Evolutionary conservation across 306 rosid genomes (phyloP).

Genomic region (Astragalus glycyphyllos): DNA sequence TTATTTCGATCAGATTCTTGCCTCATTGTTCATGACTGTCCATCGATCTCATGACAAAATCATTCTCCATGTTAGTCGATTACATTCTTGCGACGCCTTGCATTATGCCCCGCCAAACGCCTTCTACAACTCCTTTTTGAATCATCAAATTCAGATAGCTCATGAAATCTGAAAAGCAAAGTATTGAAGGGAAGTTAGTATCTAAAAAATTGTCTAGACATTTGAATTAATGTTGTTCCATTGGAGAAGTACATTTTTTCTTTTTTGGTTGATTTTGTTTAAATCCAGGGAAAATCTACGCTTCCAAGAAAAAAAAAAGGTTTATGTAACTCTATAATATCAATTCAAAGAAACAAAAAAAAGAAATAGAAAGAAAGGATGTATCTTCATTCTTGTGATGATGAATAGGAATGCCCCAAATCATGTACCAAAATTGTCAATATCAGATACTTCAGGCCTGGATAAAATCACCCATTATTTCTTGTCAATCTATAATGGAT

Average conservation of each 20-base stretch:
- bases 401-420: background rate
- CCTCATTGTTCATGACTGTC: slow-evolving; percentile 32
- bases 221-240: background rate
- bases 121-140: slow-evolving; percentile 82
- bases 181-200: slow-evolving; percentile 26
- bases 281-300: no score
- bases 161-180: slow-evolving; percentile 69
- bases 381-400: no score
- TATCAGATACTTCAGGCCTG: no score
- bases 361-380: no score
- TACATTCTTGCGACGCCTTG: slow-evolving; percentile 77
- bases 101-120: slow-evolving; percentile 90
- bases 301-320: no score
- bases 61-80: slow-evolving; percentile 63
- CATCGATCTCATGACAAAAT: slow-evolving; percentile 31
- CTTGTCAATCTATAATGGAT: background rate
- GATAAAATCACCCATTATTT: background rate
- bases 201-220: background rate
- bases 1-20: slow-evolving; percentile 45
- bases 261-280: no score
- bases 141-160: slow-evolving; percentile 76
- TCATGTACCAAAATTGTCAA: no score
- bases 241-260: no score
- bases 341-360: background rate
- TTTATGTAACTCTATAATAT: background rate